A percentile compares a stretch with the other conserved stretches of the same genome.
Evolutionary conservation across 2,329 filamentous ascomycete genomes (phyloP).

Genomic region (Alternaria tenuissima): DNA sequence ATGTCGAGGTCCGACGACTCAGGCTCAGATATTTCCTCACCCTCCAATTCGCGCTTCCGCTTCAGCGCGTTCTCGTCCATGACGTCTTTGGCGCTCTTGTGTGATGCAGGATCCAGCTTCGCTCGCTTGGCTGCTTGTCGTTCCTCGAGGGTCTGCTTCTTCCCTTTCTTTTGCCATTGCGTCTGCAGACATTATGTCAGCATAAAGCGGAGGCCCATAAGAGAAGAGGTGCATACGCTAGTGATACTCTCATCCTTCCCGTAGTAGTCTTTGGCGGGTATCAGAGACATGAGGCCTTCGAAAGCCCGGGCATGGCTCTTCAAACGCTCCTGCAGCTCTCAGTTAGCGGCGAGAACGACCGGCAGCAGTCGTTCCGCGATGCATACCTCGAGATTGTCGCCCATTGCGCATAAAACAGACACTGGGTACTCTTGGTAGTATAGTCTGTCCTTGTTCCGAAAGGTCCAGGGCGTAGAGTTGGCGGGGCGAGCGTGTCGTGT

Average conservation of each 20-base stretch:
- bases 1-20: slow-evolving; percentile 46
- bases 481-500: slow-evolving; percentile 38
- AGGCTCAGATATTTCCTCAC: slow-evolving; percentile 54
- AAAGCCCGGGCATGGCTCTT: slow-evolving; percentile 75
- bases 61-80: slow-evolving; percentile 86
- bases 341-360: slow-evolving; percentile 38
- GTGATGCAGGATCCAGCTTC: slow-evolving; percentile 90
- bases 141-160: slow-evolving; percentile 93
- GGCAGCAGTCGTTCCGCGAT: slow-evolving; percentile 28
- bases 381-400: slow-evolving; percentile 55
- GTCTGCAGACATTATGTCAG: slow-evolving; percentile 63
- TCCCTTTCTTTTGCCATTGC: slow-evolving; percentile 88
- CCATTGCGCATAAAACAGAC: slow-evolving; percentile 34
- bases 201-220: slow-evolving; percentile 12
- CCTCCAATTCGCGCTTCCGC: slow-evolving; percentile 73
- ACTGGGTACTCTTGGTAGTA: not conserved
- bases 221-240: slow-evolving; percentile 67
- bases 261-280: slow-evolving; percentile 91
- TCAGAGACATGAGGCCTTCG: slow-evolving; percentile 84
- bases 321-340: slow-evolving; percentile 58
- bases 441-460: not conserved
- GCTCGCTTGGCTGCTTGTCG: slow-evolving; percentile 71
- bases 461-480: slow-evolving; percentile 16
- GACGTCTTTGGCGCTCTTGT: slow-evolving; percentile 90
- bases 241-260: slow-evolving; percentile 72